Evolutionary conservation across 1,284 basidiomycete genomes (phyloP).

Genomic region (Sporisorium scitamineum): DNA sequence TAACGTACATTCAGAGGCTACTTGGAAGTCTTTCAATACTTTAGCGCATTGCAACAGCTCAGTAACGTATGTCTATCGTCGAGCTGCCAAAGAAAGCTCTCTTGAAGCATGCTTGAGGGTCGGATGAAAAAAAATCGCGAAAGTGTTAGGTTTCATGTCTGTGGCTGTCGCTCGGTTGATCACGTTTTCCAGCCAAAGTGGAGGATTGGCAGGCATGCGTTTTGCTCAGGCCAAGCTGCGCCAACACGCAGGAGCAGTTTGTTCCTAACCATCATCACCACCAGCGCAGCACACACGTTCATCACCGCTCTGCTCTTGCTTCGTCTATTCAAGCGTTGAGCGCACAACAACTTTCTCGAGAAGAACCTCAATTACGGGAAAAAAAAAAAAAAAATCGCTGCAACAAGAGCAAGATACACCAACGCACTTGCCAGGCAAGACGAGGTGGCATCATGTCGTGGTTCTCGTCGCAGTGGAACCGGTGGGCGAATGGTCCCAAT

Average conservation of each 20-base stretch:
- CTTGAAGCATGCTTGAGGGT: background rate
- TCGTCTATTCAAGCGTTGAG: background rate
- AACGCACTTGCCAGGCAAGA: too few relatives aligned
- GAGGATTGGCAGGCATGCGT: slow-evolving; percentile 8
- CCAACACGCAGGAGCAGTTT: background rate
- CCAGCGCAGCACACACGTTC: background rate
- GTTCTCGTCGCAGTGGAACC: slow-evolving; percentile 68
- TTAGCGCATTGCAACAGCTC: too few relatives aligned
- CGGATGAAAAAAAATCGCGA: background rate
- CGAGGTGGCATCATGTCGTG: slow-evolving; percentile 59
- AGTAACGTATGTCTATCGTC: background rate
- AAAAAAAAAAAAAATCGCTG: too few relatives aligned
- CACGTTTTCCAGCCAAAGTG: slow-evolving; percentile 9
- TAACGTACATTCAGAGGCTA: background rate
- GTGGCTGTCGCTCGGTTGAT: background rate
- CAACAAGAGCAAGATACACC: too few relatives aligned
- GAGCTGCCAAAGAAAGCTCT: background rate
- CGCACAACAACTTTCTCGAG: background rate
- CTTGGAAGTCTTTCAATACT: background rate
- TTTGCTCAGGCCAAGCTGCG: background rate
- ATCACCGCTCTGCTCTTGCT: background rate
- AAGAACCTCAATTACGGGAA: background rate
- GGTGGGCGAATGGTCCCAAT: slow-evolving; percentile 33
- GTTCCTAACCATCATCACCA: background rate
- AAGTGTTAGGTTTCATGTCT: slow-evolving; percentile 1